A percentile compares a stretch with the other conserved stretches of the same genome.
Evolutionary conservation across 2,329 filamentous ascomycete genomes (phyloP).

Genomic region (Lachnellula willkommii): DNA sequence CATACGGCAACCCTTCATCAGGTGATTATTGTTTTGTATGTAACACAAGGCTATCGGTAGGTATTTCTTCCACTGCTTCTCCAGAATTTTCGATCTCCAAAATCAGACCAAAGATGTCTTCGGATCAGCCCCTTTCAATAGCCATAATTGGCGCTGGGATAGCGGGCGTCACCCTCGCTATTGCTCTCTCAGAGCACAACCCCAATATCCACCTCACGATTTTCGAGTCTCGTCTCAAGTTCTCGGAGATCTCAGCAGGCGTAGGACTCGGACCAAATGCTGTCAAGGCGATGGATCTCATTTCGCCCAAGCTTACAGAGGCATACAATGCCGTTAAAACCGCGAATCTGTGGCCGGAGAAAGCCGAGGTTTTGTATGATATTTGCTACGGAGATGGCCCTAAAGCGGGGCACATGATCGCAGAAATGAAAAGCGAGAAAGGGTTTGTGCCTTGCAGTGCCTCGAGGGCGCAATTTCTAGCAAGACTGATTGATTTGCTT

Average conservation of each 20-base stretch:
- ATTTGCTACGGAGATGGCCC: slow-evolving; percentile 32
- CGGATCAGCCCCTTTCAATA: slow-evolving; percentile 27
- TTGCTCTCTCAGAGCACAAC: slow-evolving; percentile 41
- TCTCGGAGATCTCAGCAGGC: slow-evolving; percentile 54
- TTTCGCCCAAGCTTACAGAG: slow-evolving; percentile 41
- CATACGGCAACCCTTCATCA: neutral
- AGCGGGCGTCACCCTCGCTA: slow-evolving; percentile 49
- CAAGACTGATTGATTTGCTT: slow-evolving; percentile 36
- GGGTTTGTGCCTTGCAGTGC: slow-evolving; percentile 25
- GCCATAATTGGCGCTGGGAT: slow-evolving; percentile 58
- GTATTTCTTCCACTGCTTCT: neutral
- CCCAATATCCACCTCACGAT: slow-evolving; percentile 40
- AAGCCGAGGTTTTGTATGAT: slow-evolving; percentile 37
- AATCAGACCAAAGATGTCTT: neutral
- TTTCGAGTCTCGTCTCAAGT: slow-evolving; percentile 50
- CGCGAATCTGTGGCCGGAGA: slow-evolving; percentile 26
- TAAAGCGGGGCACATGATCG: slow-evolving; percentile 22
- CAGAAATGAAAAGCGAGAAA: slow-evolving; percentile 24
- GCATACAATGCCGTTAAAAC: slow-evolving; percentile 37
- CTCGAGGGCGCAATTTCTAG: slow-evolving; percentile 38
- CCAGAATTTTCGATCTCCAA: neutral
- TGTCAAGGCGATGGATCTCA: slow-evolving; percentile 47
- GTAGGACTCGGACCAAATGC: slow-evolving; percentile 53
- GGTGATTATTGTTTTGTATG: neutral
- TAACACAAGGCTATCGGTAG: too few species aligned